Percentiles rank a stretch among this genome's conserved stretches.
Evolutionary conservation across 1,284 basidiomycete genomes (phyloP).

Genomic region (Sporisorium graminicola): DNA sequence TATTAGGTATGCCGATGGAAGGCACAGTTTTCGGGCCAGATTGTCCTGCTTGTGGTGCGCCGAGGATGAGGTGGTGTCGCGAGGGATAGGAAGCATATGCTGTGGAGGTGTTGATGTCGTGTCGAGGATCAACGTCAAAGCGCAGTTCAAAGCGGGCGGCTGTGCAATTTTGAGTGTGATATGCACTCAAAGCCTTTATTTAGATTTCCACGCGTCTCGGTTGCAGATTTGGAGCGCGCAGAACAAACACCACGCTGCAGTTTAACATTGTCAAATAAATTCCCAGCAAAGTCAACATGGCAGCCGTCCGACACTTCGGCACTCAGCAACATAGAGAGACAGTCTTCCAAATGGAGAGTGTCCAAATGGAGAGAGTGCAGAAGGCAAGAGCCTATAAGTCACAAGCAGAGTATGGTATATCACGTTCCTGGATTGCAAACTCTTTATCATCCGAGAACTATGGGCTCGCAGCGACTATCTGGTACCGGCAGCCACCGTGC

Average conservation of each 20-base stretch:
- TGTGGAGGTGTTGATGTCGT: slow-evolving; percentile 39
- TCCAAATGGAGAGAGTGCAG: too few relatives aligned
- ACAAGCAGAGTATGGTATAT: too few relatives aligned
- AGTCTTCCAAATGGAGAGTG: too few relatives aligned
- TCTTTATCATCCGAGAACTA: too few relatives aligned
- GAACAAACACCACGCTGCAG: neutral
- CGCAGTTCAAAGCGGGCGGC: slow-evolving; percentile 9
- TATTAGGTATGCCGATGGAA: neutral
- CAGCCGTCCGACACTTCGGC: too few relatives aligned
- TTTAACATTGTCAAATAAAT: neutral
- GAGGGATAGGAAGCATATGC: neutral
- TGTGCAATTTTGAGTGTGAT: slow-evolving; percentile 3
- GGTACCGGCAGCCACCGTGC: neutral
- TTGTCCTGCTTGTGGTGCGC: too few relatives aligned
- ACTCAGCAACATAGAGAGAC: too few relatives aligned
- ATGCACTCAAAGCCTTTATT: slow-evolving; percentile 4
- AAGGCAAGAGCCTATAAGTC: too few relatives aligned
- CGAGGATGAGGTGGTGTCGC: too few relatives aligned
- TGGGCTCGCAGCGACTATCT: too few relatives aligned
- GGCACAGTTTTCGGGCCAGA: too few relatives aligned
- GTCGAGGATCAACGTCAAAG: neutral
- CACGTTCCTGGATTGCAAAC: neutral
- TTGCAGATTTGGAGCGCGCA: neutral
- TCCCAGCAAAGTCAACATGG: too few relatives aligned
- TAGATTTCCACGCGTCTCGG: slow-evolving; percentile 25